Base-by-base conservation (phyloP, 2,329 filamentous ascomycete genomes). In the Ilyonectria destructans region DNA sequence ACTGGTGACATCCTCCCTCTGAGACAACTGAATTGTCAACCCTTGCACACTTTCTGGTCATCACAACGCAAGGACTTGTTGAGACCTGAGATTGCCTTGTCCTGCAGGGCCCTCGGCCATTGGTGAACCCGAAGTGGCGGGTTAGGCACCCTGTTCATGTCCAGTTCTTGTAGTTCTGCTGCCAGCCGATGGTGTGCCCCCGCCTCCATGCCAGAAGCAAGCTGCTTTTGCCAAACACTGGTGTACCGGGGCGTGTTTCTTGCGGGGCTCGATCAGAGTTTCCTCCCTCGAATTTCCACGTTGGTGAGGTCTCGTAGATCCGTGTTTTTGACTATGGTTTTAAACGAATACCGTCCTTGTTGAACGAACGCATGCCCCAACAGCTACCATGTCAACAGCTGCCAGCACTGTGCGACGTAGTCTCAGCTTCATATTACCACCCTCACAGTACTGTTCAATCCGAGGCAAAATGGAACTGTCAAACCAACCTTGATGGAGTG, bases 61-160 rank as follows among this genome's bases (percentile, higher is more conserved):
- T 21, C 49, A 33, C 31, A 33, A 8, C 40, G 55, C 23, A 46
- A 45, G 17, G 13, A 12, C 9, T 45, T 40, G 12, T 23, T 12
- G 33, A 15, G 26, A 12, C 7, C 49, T 35, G 37, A 33, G n/a
- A 43, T n/a, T 58, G 26, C 29, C 7, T 52, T 35, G 13, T 35
- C n/a, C 10, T 33, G 26, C 29, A 9, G 7, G 17, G 12, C n/a
- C 29, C 10, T 21, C 10, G 49, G 31, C 17, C 21, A 52, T 57
- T 52, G 58, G 51, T 12, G 35, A 35, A 46, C 43, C 51, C 51
- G 37, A 33, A 45, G 40, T 29, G 19, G 51, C 55, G 31, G 58
- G 29, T 29, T 51, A 26, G 37, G 21, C 29, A 48, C 35, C 54
- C 21, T 19, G 17, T 43, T 43, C 35, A 35, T 13, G 49, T 54